A percentile compares a stretch with the other conserved stretches of the same genome.
phyloP scores from a whole-genome alignment of 2,329 filamentous ascomycete genomes.

The Capronia epimyces region DNA sequence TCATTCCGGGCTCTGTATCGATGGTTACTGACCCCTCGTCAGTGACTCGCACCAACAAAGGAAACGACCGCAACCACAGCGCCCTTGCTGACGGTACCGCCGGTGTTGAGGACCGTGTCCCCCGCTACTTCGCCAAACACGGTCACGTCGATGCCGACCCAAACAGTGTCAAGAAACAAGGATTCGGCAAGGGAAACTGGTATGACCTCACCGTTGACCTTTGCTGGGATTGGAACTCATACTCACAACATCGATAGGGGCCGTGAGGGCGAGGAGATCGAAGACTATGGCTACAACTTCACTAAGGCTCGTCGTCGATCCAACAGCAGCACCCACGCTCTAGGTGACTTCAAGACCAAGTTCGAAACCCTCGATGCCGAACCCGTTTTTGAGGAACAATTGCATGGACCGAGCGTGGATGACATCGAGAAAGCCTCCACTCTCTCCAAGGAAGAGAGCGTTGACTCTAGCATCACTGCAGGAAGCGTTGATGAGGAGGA shows the following conservation, averaged over 20 bases:
- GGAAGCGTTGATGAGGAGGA: conserved; percentile 54
- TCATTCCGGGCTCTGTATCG: conserved; percentile 6
- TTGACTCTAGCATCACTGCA: conserved; percentile 51
- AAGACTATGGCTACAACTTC: conserved; percentile 78
- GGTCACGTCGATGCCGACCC: conserved; percentile 77
- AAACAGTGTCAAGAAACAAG: conserved; percentile 95
- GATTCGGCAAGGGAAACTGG: conserved; percentile 90
- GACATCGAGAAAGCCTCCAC: conserved; percentile 45
- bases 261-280: conserved; percentile 71
- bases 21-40: conserved; percentile 12
- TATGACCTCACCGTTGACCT: conserved; percentile 44
- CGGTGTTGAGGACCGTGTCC: conserved; percentile 65
- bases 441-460: conserved; percentile 47
- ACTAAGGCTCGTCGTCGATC: conserved; percentile 83
- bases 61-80: conserved; percentile 85
- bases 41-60: conserved; percentile 99
- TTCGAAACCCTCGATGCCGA: conserved; percentile 87
- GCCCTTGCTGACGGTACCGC: conserved; percentile 69
- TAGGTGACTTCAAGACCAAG: conserved; percentile 88
- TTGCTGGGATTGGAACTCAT: conserved; percentile 1
- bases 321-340: conserved; percentile 74
- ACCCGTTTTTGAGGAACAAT: conserved; percentile 81
- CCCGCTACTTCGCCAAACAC: conserved; percentile 87
- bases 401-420: conserved; percentile 63
- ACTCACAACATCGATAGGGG: conserved; percentile 57